Conservation (phyloP, 2,329 filamentous ascomycete species). For the Talaromyces atroroseus region DNA sequence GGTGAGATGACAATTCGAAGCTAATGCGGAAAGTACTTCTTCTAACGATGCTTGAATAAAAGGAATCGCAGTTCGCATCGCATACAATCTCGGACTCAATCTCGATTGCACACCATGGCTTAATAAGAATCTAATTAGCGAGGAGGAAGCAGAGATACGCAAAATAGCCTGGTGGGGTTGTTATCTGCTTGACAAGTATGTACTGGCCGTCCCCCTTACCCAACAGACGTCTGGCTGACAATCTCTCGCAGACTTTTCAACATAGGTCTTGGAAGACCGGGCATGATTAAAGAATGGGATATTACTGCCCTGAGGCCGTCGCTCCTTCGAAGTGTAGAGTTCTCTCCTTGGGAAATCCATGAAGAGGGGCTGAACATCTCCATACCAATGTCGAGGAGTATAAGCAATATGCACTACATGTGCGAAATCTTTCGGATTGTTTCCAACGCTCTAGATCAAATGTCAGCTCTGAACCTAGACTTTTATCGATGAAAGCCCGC, state of each 20-base stretch:
- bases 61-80: background rate
- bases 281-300: background rate
- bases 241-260: background rate
- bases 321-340: background rate
- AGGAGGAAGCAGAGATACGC: background rate
- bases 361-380: too few species aligned
- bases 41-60: background rate
- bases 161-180: background rate
- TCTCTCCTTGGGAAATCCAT: background rate
- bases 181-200: conserved; percentile 1
- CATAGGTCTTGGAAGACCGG: background rate
- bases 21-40: background rate
- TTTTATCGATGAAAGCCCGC: background rate
- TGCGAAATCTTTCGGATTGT: background rate
- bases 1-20: background rate
- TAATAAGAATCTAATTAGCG: background rate
- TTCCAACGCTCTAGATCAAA: background rate
- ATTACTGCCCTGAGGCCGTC: background rate
- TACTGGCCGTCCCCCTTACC: too few species aligned
- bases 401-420: background rate
- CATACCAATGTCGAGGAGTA: background rate
- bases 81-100: background rate
- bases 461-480: background rate
- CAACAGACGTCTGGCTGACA: background rate
- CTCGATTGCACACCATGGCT: background rate